Evolutionary conservation across 768 basidiomycete genomes (phyloP), one percentile per base, ranked within the genome.

Genomic region (Amyloporia xantha): DNA sequence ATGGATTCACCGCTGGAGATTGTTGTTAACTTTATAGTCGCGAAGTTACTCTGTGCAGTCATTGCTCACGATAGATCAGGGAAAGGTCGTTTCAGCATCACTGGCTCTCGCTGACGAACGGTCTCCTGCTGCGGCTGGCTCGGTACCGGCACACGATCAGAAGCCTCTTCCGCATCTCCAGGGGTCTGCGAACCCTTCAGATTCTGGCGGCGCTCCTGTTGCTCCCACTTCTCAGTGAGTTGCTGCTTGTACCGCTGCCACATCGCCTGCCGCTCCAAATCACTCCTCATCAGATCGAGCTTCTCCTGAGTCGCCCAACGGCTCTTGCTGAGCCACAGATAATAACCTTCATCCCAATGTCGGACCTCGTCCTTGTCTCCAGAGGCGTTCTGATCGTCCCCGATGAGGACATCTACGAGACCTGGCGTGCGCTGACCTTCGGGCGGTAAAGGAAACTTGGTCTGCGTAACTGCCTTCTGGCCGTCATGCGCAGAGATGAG

Each of bases 271-370:
- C 63, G 60, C 48, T 71, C 71, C 37, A 89, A 67, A 51, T 75
- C 77, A 48, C 70, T 60, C 55, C 70, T 72, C 85, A 89, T 87
- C 42, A 71, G 69, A 15, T 75, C 66, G 43, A 81, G 63, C 57
- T 78, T 80, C 59, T 82, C 76, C 54, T 74, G 69, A 6, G 75
- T 71, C 10, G 74, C 77, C 61, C 69, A 70, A 41, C 72, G 69
- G 42, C 72, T 79, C 47, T 70, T 71, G 13, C 77, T 76, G 44
- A 77, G 74, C 84, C 85, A 88, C 36, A 90, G 57, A 59, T 90
- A 90, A 75, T 77, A 84, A 4, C 86, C 86, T 57, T 81, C 78
- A 48, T 85, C 73, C 86, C 86, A 90, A 57, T 76, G 73, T 53
- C 75, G 79, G 36, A 68, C 70, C 19, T 75, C 68, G 33, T 52